Base-by-base conservation (phyloP, 768 basidiomycete species). In the Serendipita sp. region DNA sequence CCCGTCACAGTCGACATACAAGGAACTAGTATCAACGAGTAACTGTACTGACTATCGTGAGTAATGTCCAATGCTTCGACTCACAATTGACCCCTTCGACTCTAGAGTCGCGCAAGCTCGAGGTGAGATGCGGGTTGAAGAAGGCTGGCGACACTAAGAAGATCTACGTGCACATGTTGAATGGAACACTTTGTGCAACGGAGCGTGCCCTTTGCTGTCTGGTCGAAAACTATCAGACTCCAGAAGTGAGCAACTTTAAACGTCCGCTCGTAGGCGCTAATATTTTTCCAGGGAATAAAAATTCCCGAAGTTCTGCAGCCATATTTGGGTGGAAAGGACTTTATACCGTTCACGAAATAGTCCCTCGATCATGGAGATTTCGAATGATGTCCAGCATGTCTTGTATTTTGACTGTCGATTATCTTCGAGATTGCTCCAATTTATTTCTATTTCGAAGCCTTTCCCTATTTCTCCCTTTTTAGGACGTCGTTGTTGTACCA, bases 21-120 rank as follows among this genome's bases (percentile, higher is more conserved):
- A 98, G 79, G 96, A 99, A 78, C 78, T 99, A 46, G 96, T 98
- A 44, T 92, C 90, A 69, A 94, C 92, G 74, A 94, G 91, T 72
- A 99, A 99, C 74, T 99, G 96, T 77, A 97, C 95, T 24, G 96
- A 98, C 74, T 98, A 99, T 75, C 96, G 95, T 98, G 72, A 76
- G 92, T 83, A 4, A 7, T 24, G 24, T 24, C 24, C 24, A 24
- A 24, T 4, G 15, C 10, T 2, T 18, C 54, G 18, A 37, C 66
- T 45, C n/a, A 56, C 11, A 67, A 63, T 51, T 16, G 5, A 32
- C 34, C 15, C 66, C 24, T 47, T 47, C n/a, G 30, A 4, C 64
- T 63, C 3, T 73, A 99, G 95, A 99, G 80, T 86, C 86, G 70
- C 83, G 96, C 71, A 82, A 89, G 65, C 81, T 99, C 63, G 96